phyloP scores from a whole-genome alignment of 1,139 yeast species.

The Yamadazyma siamensis region DNA sequence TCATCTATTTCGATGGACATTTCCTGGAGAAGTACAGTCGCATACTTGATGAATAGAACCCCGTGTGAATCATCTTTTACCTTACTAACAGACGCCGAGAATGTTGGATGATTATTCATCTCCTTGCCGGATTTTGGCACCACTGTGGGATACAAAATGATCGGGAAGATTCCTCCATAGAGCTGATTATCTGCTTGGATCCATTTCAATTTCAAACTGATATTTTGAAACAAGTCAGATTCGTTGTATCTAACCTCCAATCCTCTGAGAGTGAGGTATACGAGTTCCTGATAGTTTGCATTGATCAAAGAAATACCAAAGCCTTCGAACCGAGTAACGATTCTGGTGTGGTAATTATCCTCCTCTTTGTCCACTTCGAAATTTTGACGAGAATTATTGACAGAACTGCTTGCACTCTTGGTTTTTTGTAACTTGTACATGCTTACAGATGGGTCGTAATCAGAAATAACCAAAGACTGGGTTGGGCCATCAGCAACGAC shows the following conservation, averaged over 20 bases:
- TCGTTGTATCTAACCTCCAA: slow-evolving; percentile 78
- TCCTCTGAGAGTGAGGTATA: slow-evolving; percentile 79
- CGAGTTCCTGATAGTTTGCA: slow-evolving; percentile 66
- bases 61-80: slow-evolving; percentile 92
- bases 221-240: slow-evolving; percentile 78
- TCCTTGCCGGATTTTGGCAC: slow-evolving; percentile 84
- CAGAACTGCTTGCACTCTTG: slow-evolving; percentile 24
- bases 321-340: slow-evolving; percentile 75
- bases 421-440: slow-evolving; percentile 57
- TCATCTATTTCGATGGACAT: slow-evolving; percentile 92
- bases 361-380: slow-evolving; percentile 69
- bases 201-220: slow-evolving; percentile 87
- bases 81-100: slow-evolving; percentile 78
- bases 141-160: slow-evolving; percentile 85
- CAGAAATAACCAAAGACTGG: slow-evolving; percentile 79
- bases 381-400: slow-evolving; percentile 33
- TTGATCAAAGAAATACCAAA: slow-evolving; percentile 84
- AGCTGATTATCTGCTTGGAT: slow-evolving; percentile 90
- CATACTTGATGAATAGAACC: slow-evolving; percentile 83
- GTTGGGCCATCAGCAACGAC: slow-evolving; percentile 97
- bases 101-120: slow-evolving; percentile 84
- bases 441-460: slow-evolving; percentile 75
- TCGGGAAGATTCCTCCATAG: slow-evolving; percentile 86
- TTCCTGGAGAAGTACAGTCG: slow-evolving; percentile 84
- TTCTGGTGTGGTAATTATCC: slow-evolving; percentile 60